Evolutionary conservation across 805 yeast genomes (phyloP), one percentile per base, ranked within the genome.

Genomic region (Lachancea fermentati): DNA sequence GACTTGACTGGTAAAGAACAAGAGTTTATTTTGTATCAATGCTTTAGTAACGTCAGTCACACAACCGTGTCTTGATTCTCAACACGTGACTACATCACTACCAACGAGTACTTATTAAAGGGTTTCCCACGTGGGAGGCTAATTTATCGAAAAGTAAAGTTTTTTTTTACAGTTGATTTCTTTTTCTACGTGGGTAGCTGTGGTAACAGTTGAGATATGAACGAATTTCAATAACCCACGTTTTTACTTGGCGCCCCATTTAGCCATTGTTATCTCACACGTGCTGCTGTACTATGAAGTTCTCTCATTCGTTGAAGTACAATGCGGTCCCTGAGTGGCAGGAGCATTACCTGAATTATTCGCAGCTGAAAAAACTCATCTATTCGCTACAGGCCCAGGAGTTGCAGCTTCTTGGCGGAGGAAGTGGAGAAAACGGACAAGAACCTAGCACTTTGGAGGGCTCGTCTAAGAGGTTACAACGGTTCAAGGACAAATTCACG

Each of bases 241-340:
- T 30, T 30, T n/a, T 15, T 30, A 7, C 7, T 7, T 30, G 7
- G 32, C 7, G n/a, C 32, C 8, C 13, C 13, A 30, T 30, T 8
- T 30, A 8, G 8, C 11, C 11, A 22, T 22, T 22, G 13, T n/a
- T 13, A 8, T 30, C 16, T 30, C 32, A 7, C 26, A 22, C 26
- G 26, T 22, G 26, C 26, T 7, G 26, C 11, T 22, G 9, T 7
- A 22, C 7, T 9, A 81, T 81, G 89, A 81, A 81, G 63, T 81
- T 81, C 55, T 81, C 80, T 9, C 81, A 78, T 46, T 76, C 83
- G 17, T 65, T 81, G 42, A 74, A 72, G 47, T 81, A 80, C 36
- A 81, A 81, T 42, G 70, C 78, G 28, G 85, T 84, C 41, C 95
- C 96, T 2, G 94, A 83, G 53, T 88, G 97, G 97, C 84, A 81